A percentile compares a stretch with the other conserved stretches of the same genome.
phyloP scores from a whole-genome alignment of 2,329 filamentous ascomycete genomes.

The Helotiales sp. region DNA sequence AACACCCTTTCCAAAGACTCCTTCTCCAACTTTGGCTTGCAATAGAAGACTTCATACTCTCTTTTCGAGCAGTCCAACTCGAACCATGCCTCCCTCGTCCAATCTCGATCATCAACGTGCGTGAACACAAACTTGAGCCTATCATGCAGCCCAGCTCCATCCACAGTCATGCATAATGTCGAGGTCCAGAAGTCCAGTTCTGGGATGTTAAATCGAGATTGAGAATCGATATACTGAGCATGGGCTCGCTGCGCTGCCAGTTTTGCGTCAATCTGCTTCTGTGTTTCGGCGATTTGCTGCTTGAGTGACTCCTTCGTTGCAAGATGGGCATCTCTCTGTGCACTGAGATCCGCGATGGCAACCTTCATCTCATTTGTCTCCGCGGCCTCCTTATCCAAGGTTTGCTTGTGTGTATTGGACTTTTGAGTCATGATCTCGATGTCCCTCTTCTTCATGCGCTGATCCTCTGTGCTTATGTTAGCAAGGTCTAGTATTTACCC shows the following conservation, averaged over 20 bases:
- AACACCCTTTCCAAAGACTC: constrained; percentile 76
- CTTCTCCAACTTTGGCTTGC: constrained; percentile 77
- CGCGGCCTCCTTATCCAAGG: constrained; percentile 72
- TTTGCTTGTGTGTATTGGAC: constrained; percentile 69
- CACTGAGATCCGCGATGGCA: constrained; percentile 57
- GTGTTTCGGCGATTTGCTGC: constrained; percentile 64
- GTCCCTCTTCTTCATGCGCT: constrained; percentile 84
- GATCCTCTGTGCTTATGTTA: constrained; percentile 67
- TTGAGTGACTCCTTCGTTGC: constrained; percentile 56
- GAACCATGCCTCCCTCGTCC: constrained; percentile 90
- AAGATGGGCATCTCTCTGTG: constrained; percentile 61
- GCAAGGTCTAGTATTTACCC: neutral
- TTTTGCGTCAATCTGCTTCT: constrained; percentile 67
- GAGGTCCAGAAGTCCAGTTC: constrained; percentile 96
- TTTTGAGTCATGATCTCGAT: constrained; percentile 81
- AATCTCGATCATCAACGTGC: constrained; percentile 82
- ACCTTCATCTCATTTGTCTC: constrained; percentile 75
- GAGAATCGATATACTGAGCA: constrained; percentile 74
- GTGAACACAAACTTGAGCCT: constrained; percentile 87
- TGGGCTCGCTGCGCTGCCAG: constrained; percentile 72
- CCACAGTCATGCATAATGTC: constrained; percentile 84
- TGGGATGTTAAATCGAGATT: constrained; percentile 85
- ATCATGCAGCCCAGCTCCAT: constrained; percentile 82
- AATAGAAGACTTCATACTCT: constrained; percentile 83
- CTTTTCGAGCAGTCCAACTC: constrained; percentile 79